Evolutionary conservation across 129 eudicot species (phyloP), one percentile per base, ranked within the genome.

Genomic region (Deinandra increscens): DNA sequence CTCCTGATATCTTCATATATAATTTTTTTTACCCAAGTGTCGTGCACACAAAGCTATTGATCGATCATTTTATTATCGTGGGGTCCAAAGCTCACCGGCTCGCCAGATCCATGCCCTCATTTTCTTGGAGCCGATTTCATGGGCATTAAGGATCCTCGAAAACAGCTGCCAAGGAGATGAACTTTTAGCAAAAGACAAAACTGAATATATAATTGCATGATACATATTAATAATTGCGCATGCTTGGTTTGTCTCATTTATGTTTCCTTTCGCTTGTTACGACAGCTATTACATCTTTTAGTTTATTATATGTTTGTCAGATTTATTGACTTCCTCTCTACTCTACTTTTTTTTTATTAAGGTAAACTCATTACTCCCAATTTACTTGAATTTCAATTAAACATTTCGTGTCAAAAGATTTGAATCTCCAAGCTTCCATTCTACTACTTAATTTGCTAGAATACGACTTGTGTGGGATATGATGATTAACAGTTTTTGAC

Each of bases 171-270:
- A 59, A 60, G 53, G 48, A 49, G 38, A 76, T 61, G 75, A 49
- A 76, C 36, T 4, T 50, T 29, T 26, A 58, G 64, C 64, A 58
- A 58, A 58, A 2, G 64, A 58, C 64, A 58, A 58, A 19, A 29
- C 13, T 58, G 1, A 58, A 58, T 58, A 12, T 36, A 36, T 3
- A 36, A 36, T 33, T 33, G 5, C 5, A 34, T 26, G 37, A 23
- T 46, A 34, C 49, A 33, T 7, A 34, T 49, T 38, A 14, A 45
- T 20, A 68, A 59, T 37, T 76, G 69, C 62, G 70, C 80, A 76
- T 69, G 80, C 75, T 69, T 76, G 65, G 70, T 56, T 76, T 76
- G 70, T 69, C 80, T 38, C 64, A 14, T 19, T 9, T 50, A 50
- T 76, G 56, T 76, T 75, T 50, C 71, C 64, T 0, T 29, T 8